Evolutionary conservation across 2,329 filamentous ascomycete species (phyloP).

Genomic region (Paecilomyces dactylethromorphus): DNA sequence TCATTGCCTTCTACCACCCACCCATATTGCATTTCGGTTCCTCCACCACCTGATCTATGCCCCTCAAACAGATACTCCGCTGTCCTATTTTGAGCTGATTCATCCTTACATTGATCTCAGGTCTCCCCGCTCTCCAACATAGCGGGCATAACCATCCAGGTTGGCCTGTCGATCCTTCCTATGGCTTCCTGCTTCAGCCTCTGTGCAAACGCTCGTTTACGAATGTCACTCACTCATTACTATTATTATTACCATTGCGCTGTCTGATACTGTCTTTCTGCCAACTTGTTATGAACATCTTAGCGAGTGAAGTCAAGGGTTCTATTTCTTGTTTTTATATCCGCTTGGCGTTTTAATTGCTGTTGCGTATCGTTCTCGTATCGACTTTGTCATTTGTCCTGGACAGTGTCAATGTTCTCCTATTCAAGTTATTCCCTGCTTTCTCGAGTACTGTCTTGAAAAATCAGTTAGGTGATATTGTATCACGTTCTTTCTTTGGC

Average conservation of each 20-base stretch:
- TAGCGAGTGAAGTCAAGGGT: constrained; percentile 25
- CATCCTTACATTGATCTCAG: not conserved
- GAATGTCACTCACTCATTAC: not conserved
- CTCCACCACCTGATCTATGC: not conserved
- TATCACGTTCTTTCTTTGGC: not conserved
- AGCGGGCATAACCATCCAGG: not conserved
- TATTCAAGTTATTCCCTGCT: not conserved
- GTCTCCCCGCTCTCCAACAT: not conserved
- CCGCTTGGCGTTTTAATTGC: constrained; percentile 3
- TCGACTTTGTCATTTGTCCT: not conserved
- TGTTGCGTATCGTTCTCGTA: not conserved
- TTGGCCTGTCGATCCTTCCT: not conserved
- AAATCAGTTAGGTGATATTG: not conserved
- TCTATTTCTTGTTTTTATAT: constrained; percentile 9
- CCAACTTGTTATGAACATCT: constrained; percentile 19
- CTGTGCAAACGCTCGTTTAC: not conserved
- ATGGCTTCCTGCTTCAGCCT: not conserved
- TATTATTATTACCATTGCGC: constrained; percentile 10
- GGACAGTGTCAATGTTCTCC: not conserved
- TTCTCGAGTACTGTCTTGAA: not conserved
- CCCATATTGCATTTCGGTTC: not conserved
- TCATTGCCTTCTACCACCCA: not conserved
- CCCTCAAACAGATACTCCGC: not conserved
- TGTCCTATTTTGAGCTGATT: not conserved
- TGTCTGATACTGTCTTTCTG: constrained; percentile 8